Percentiles rank a stretch among this genome's conserved stretches.
Conservation (phyloP, 2,329 filamentous ascomycete genomes). For the Fusarium bulbicola region DNA sequence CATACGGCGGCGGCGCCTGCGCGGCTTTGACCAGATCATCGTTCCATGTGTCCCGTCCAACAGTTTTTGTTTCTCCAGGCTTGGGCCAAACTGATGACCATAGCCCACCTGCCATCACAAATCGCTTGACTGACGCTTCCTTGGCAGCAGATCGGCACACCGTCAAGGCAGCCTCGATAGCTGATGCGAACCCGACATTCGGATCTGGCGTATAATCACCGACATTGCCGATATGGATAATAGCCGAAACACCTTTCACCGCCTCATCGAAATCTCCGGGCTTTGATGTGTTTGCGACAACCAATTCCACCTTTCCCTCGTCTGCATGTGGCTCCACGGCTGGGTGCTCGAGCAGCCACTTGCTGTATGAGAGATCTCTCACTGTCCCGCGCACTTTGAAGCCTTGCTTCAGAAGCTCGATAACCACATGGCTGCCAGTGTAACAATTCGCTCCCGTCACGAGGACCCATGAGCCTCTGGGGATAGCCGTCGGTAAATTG, state of each 20-base stretch:
- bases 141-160: slow-evolving; percentile 31
- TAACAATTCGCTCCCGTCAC: slow-evolving; percentile 36
- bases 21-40: slow-evolving; percentile 15
- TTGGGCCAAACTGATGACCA: slow-evolving; percentile 26
- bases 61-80: background rate
- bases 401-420: slow-evolving; percentile 27
- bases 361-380: slow-evolving; percentile 15
- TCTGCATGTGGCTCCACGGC: slow-evolving; percentile 8
- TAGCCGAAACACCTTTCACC: slow-evolving; percentile 31
- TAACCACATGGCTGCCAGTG: slow-evolving; percentile 33
- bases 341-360: slow-evolving; percentile 31
- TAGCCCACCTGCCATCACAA: slow-evolving; percentile 28
- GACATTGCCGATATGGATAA: slow-evolving; percentile 32
- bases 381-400: slow-evolving; percentile 37
- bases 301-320: slow-evolving; percentile 21
- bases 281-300: slow-evolving; percentile 26
- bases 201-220: slow-evolving; percentile 23
- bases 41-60: slow-evolving; percentile 33
- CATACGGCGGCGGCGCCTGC: slow-evolving; percentile 31
- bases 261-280: slow-evolving; percentile 27
- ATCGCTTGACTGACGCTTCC: slow-evolving; percentile 26
- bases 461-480: slow-evolving; percentile 34
- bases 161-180: slow-evolving; percentile 17
- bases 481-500: slow-evolving; percentile 25
- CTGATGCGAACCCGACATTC: slow-evolving; percentile 17